These are phyloP conservation scores for Cladobotryum protrusum DNA, from an alignment of 2,329 filamentous ascomycete genomes.

Conservation along the genomic window DNA sequence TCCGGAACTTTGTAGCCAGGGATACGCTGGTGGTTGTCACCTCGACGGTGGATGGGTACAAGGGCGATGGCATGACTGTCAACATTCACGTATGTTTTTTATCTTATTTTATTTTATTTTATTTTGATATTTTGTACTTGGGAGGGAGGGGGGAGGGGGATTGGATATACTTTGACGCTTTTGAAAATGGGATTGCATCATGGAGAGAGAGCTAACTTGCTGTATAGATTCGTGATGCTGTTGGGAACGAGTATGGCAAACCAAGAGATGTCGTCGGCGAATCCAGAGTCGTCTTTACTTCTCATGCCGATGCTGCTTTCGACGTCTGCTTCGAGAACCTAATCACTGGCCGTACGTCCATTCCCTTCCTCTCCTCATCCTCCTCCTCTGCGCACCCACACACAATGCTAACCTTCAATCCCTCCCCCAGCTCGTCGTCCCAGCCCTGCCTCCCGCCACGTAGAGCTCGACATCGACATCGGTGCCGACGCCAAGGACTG, in stretches of 20 bases:
- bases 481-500: conserved; percentile 97
- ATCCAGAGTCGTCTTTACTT: conserved; percentile 88
- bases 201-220: conserved; percentile 12
- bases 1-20: conserved; percentile 89
- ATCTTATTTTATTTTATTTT: background rate
- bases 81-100: conserved; percentile 75
- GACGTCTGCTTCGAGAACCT: conserved; percentile 95
- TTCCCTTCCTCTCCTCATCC: background rate
- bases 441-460: conserved; percentile 55
- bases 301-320: conserved; percentile 84
- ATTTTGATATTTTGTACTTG: background rate
- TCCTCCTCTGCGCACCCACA: background rate
- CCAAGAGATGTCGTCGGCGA: conserved; percentile 90
- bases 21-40: conserved; percentile 96
- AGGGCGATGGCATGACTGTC: conserved; percentile 85
- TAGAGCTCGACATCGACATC: conserved; percentile 94
- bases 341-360: conserved; percentile 59
- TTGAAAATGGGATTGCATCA: background rate
- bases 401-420: background rate
- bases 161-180: too few species aligned
- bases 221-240: conserved; percentile 78
- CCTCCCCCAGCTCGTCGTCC: conserved; percentile 26
- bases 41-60: conserved; percentile 74
- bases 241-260: conserved; percentile 92
- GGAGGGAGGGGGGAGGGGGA: background rate